Evolutionary conservation across 495 filamentous ascomycete genomes (phyloP).

Genomic region (Sabuloglossum arenarium): DNA sequence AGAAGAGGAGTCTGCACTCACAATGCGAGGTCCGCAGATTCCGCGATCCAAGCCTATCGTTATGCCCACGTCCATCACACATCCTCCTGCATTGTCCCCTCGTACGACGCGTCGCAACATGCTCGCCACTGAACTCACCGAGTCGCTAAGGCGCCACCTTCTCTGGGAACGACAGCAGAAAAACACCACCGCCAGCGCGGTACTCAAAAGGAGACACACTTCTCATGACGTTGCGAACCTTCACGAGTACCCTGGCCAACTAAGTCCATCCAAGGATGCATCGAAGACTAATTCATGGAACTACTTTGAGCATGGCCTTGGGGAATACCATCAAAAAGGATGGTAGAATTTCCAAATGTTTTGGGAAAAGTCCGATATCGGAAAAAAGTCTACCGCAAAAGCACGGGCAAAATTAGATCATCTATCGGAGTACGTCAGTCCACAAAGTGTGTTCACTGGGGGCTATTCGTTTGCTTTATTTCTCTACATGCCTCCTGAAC

Average conservation of each 20-base stretch:
- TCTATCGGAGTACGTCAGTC: not conserved
- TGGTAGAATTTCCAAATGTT: slow-evolving; percentile 2
- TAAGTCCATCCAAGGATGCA: slow-evolving; percentile 2
- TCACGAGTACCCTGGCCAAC: slow-evolving; percentile 41
- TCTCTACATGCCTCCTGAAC: not conserved
- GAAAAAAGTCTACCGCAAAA: not conserved
- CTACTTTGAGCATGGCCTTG: slow-evolving; percentile 7
- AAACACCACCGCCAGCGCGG: slow-evolving; percentile 64
- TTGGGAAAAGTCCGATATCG: not conserved
- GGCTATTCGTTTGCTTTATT: not conserved
- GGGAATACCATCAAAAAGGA: slow-evolving; percentile 9
- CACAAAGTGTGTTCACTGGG: not conserved
- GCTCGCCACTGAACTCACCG: slow-evolving; percentile 81
- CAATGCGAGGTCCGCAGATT: slow-evolving; percentile 52
- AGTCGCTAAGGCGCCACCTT: slow-evolving; percentile 57
- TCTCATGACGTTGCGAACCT: slow-evolving; percentile 74
- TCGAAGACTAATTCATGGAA: slow-evolving; percentile 8
- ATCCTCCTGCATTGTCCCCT: slow-evolving; percentile 54
- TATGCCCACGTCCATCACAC: slow-evolving; percentile 49
- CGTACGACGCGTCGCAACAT: slow-evolving; percentile 91
- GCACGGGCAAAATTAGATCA: not conserved
- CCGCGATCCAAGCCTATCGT: slow-evolving; percentile 75
- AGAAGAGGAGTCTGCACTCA: slow-evolving; percentile 44
- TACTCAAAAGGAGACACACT: slow-evolving; percentile 79
- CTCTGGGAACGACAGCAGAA: slow-evolving; percentile 80